Evolutionary conservation across 371 early-diverging fungal species (phyloP), one percentile per base, ranked within the genome.

Genomic region (Lichtheimia ramosa): DNA sequence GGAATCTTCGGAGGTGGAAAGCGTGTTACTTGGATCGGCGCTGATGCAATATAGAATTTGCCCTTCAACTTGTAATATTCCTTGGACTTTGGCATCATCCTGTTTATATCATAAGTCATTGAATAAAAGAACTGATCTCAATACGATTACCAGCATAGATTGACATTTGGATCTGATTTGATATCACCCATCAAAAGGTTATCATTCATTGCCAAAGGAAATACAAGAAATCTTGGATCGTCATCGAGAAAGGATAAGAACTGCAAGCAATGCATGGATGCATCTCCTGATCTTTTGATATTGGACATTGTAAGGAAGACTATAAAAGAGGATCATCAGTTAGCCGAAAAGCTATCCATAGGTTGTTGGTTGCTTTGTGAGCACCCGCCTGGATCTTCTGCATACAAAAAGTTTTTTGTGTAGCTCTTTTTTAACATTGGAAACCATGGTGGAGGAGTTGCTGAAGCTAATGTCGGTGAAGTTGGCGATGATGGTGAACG

Each of bases 1-100:
- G 73, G 58, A n/a, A 84, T 54, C 25, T 81, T 79, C 1, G 87
- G 87, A 2, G 87, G 83, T 1, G 85, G 81, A 63, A 85, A 90
- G 15, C 92, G 83, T 16, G 87, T 87, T 8, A 91, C 85, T 64
- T 90, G 84, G 39, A 83, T 83, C 2, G 91, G 88, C 3, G 91
- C 80, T 0, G 89, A 85, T 5, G 85, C 84, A 51, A 92, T 86
- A 67, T 88, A 91, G 51, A 90, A 82, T 54, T 85, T 79, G 43
- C 92, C 91, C 4, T 82, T 74, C 34, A 91, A 68, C 46, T 79
- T 82, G 60, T 83, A 91, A 49, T 85, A 83, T 56, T 90, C 90
- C 48, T 83, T 77, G 0, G 89, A 71, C 53, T 83, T 87, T 14
- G 88, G 86, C 87, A 90, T 86, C 5, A 77, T 80, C 89, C 89